Conservation (phyloP, 306 rosid species). For the Aeschynomene evenia region DNA sequence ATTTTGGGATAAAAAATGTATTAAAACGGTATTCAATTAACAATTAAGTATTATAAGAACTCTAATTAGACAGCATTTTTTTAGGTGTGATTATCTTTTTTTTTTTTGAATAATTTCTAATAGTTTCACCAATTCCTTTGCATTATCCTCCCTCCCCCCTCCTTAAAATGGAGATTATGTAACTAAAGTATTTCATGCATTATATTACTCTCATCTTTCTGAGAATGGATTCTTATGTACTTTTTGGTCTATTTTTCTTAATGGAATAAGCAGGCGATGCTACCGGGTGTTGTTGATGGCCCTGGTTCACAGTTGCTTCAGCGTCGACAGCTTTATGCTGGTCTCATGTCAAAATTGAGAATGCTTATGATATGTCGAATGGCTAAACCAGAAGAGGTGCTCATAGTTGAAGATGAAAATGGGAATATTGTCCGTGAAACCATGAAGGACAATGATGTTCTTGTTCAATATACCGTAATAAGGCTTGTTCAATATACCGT, state of each 20-base stretch:
- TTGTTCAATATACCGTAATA: conserved; percentile 92
- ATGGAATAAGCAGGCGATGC: conserved; percentile 52
- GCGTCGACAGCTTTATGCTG: conserved; percentile 84
- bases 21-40: neutral
- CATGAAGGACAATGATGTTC: conserved; percentile 98
- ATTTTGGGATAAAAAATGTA: neutral
- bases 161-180: neutral
- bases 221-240: neutral
- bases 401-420: conserved; percentile 96
- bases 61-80: neutral
- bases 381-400: conserved; percentile 99
- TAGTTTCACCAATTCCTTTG: neutral
- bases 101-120: neutral
- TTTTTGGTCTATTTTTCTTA: conserved; percentile 7
- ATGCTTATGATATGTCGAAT: conserved; percentile 96
- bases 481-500: neutral
- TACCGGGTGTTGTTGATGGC: conserved; percentile 90
- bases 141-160: neutral
- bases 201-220: neutral
- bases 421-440: conserved; percentile 98
- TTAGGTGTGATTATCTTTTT: neutral
- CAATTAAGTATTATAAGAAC: neutral
- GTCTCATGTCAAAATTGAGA: conserved; percentile 90
- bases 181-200: neutral
- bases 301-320: conserved; percentile 70